Evolutionary conservation across 1,284 basidiomycete species (phyloP), one percentile per base, ranked within the genome.

Genomic region (Cerrena zonata): DNA sequence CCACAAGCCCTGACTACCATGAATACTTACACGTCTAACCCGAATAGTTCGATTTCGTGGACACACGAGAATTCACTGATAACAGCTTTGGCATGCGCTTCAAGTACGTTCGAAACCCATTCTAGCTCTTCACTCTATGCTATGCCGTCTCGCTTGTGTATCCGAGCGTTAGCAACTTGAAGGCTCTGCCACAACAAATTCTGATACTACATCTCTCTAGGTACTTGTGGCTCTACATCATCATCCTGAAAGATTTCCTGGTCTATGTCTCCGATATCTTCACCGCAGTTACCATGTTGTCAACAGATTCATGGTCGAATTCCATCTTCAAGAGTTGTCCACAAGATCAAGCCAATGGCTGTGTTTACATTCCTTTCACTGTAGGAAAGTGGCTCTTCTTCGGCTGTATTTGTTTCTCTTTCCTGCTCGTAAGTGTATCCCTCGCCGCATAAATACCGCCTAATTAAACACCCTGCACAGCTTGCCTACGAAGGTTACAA

Each of bases 211-310:
- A 23, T 24, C 27, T 27, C 43, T 38, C 10, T 64, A 95, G 91
- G 67, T 98, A 98, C 69, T 69, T 90, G 52, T 92, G 89, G 80
- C 75, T 96, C 56, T 99, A 95, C 70, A 72, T 93, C 65, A 79
- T 94, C 62, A 83, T 98, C 52, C 80, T 96, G 75, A 97, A 96
- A 69, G 91, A 91, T 26, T 87, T 98, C 71, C 84, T 93, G 53
- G 94, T 99, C 68, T 97, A 97, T 71, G 79, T 93, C 53, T 89
- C 92, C 70, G 96, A 99, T 80, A 93, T 98, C 67, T 99, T 96
- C 76, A 95, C 95, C 30, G 94, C 92, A 53, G 82, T 93, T 54
- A 97, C 94, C 58, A 91, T 97, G 86, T 86, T 98, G 67, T 86
- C 90, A n/a, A 94, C 92, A 38, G 77, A 80, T 26, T 80, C 84